phyloP scores from a whole-genome alignment of 73 alveolate species.

The Paramecium tetraurelia region DNA sequence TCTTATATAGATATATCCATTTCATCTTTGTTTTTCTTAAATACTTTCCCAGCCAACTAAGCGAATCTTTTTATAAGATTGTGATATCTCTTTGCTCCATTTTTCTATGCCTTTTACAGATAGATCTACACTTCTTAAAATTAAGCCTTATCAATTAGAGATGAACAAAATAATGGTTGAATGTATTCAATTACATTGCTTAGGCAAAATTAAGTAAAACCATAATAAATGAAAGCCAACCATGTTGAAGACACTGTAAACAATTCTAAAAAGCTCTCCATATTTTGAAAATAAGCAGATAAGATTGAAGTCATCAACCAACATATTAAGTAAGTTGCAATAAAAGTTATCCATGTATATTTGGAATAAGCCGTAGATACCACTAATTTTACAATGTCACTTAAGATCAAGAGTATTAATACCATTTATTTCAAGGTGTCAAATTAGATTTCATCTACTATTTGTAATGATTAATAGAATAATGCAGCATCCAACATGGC shows the following conservation, averaged over 20 bases:
- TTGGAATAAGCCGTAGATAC: neutral
- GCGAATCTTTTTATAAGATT: conserved; percentile 43
- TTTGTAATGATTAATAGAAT: neutral
- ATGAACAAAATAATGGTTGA: conserved; percentile 24
- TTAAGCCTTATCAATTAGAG: neutral
- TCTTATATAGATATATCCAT: conserved; percentile 41
- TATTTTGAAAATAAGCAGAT: neutral
- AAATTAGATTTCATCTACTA: neutral
- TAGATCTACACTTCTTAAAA: neutral
- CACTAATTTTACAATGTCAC: conserved; percentile 17
- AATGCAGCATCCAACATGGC: conserved; percentile 52
- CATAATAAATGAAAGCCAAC: neutral
- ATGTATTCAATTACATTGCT: neutral
- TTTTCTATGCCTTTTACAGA: neutral
- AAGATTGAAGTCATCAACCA: neutral
- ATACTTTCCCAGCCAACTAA: neutral
- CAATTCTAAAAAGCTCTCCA: neutral
- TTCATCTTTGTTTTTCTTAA: conserved; percentile 30
- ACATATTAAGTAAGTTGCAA: neutral
- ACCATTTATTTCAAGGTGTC: neutral
- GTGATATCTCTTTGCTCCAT: conserved; percentile 9
- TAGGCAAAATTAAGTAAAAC: neutral
- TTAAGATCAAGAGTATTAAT: neutral
- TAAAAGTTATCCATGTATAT: neutral
- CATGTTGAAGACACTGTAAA: neutral